Evolutionary conservation across 2,329 filamentous ascomycete species (phyloP), one percentile per base, ranked within the genome.

Genomic region (Cytospora chrysosperma): DNA sequence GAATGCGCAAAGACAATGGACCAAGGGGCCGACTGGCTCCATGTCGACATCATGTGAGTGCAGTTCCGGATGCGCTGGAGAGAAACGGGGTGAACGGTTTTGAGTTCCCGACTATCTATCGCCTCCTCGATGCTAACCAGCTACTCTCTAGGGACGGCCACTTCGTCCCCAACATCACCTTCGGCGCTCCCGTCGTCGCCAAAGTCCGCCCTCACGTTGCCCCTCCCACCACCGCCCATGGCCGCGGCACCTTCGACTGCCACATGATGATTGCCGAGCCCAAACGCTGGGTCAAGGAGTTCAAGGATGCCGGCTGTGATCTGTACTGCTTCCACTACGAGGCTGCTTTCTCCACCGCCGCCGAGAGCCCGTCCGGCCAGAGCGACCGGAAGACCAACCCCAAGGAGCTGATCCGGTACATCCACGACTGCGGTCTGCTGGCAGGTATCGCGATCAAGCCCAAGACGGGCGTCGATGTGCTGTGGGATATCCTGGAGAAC

Each of bases 261-360:
- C 95, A 99, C 79, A 98, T 99, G 95, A 99, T 99, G 95, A 96
- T 99, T 74, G 88, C 92, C 72, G 94, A 99, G 93, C 95, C 95
- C 69, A 96, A 98, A 83, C 93, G 93, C 83, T 99, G 95, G 95
- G 93, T 97, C 71, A 91, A 91, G 74, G 92, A 96, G 67, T 98
- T 99, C 82, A 88, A 95, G 76, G 88, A 90, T 59, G 95, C 93
- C 65, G 95, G 95, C 60, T 97, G 93, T 78, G 93, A 99, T 77
- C 84, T 99, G n/a, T 99, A 99, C 82, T 98, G 95, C 83, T 99
- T 99, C 83, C 95, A 99, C 82, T 98, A 98, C 78, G 95, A 99
- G 80, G 95, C 95, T 28, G 95, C 95, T 68, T 85, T 95, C 69
- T 96, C 92, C 57, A 91, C 90, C 51, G 92, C 91, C 40, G 93